Evolutionary conservation across 441 rosid species (phyloP), one percentile per base, ranked within the genome.

Genomic region (Kokia cookei): DNA sequence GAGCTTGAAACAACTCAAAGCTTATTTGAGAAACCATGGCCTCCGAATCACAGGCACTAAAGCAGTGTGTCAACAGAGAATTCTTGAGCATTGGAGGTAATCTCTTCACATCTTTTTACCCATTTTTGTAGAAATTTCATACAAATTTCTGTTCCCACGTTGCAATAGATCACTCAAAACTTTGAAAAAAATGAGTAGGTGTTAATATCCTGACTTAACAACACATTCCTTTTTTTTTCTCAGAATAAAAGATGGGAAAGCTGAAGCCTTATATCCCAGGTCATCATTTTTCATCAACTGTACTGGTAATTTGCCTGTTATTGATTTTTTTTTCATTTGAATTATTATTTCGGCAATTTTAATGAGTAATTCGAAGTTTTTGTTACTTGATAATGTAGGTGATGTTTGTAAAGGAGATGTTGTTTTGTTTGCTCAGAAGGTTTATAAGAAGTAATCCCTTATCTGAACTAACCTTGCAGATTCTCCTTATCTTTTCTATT

Each of bases 381-480:
- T 54, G 32, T 2, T 2, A 27, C 19, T 65, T 35, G 40, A 68
- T 72, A 73, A 76, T 78, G 73, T 84, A 84, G 83, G 87, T 71
- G 93, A 91, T 87, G 96, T 84, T 65, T 88, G 89, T 72, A 79
- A 73, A 73, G 90, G 93, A 71, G 93, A 90, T 62, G 76, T 73
- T 57, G 90, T 90, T 82, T 74, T 89, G 76, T 91, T 86, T 78
- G 72, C 77, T 5, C 91, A 89, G 83, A 84, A 83, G 78, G 92
- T 89, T 80, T 82, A 81, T 73, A 76, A 76, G 35, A 87, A 77
- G 90, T 89, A 87, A 67, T 35, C 5, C 65, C 68, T 80, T 73
- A 61, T 50, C 68, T 15, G 51, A 60, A 71, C 7, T 75, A 63
- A 55, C 13, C 19, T 13, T 73, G 47, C 50, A 17, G 47, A 63